Evolutionary conservation across 495 filamentous ascomycete species (phyloP).

Genomic region (Xylaria telfairii): DNA sequence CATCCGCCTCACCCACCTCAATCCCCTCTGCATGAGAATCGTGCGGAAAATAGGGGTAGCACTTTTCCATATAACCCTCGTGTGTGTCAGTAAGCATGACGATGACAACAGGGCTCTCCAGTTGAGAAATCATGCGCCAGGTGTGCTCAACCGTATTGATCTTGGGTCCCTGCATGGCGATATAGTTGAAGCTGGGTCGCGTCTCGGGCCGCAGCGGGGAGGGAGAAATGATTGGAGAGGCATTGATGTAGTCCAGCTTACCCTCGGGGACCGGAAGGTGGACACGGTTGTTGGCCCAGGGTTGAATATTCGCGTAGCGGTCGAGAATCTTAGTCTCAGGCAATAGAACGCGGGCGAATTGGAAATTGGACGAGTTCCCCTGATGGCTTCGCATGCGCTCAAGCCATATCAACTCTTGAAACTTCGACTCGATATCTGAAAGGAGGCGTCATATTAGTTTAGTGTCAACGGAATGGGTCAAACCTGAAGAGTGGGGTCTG

Average conservation of each 20-base stretch:
- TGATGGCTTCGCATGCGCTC: conserved; percentile 62
- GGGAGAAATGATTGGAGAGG: conserved; percentile 78
- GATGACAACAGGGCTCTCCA: conserved; percentile 80
- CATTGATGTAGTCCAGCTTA: conserved; percentile 92
- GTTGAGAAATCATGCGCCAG: conserved; percentile 96
- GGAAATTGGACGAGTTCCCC: conserved; percentile 55
- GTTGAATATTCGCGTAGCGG: conserved; percentile 84
- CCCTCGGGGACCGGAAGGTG: conserved; percentile 81
- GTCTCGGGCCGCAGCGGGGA: conserved; percentile 63
- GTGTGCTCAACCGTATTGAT: conserved; percentile 72
- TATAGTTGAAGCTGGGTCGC: conserved; percentile 52
- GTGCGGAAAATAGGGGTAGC: conserved; percentile 86
- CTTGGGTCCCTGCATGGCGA: conserved; percentile 82
- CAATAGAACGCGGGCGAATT: conserved; percentile 59
- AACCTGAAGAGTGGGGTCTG: conserved; percentile 10
- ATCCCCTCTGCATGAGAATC: conserved; percentile 58
- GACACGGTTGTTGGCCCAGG: conserved; percentile 84
- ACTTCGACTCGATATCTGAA: conserved; percentile 60
- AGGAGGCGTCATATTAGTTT: conserved; percentile 1
- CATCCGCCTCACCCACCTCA: conserved; percentile 63
- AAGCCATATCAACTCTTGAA: conserved; percentile 66
- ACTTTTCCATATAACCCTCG: conserved; percentile 75
- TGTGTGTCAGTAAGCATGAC: conserved; percentile 95
- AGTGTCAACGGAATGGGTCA: conserved; percentile 29
- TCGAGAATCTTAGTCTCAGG: conserved; percentile 65